Conservation (phyloP, 2,329 filamentous ascomycete species). For the Magnaporthiopsis poae region DNA sequence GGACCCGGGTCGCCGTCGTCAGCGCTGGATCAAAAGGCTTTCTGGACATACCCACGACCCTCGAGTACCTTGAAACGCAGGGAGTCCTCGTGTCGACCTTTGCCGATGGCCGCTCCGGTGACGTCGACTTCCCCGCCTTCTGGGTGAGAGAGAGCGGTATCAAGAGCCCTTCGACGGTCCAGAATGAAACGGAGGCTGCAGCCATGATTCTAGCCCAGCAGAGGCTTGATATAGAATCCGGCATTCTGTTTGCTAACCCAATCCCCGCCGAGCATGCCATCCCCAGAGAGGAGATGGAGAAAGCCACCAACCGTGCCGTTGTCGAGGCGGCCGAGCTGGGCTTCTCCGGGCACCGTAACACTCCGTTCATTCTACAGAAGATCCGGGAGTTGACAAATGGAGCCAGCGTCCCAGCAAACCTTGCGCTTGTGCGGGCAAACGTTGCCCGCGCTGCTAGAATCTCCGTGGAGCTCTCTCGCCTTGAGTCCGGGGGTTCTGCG, state of each 20-base stretch:
- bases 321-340: slow-evolving; percentile 52
- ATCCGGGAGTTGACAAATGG: slow-evolving; percentile 70
- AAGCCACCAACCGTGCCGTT: slow-evolving; percentile 58
- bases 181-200: slow-evolving; percentile 72
- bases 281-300: slow-evolving; percentile 59
- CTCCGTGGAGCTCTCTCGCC: slow-evolving; percentile 40
- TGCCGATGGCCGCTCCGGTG: slow-evolving; percentile 62
- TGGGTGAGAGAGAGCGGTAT: slow-evolving; percentile 81
- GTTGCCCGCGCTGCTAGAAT: slow-evolving; percentile 45
- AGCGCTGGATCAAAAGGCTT: slow-evolving; percentile 93
- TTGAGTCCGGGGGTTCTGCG: slow-evolving; percentile 17
- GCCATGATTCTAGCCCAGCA: slow-evolving; percentile 78
- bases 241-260: slow-evolving; percentile 81
- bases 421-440: slow-evolving; percentile 46
- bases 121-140: slow-evolving; percentile 83
- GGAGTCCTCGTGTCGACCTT: slow-evolving; percentile 82
- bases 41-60: slow-evolving; percentile 77
- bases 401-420: slow-evolving; percentile 65
- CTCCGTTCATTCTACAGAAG: slow-evolving; percentile 69
- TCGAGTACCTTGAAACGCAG: slow-evolving; percentile 66
- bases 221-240: slow-evolving; percentile 61
- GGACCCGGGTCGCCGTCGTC: slow-evolving; percentile 79
- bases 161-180: slow-evolving; percentile 65
- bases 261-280: slow-evolving; percentile 64
- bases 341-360: slow-evolving; percentile 65